Percentiles rank a stretch among this genome's conserved stretches.
These are phyloP conservation scores for Trichophyton mentagrophytes DNA, from an alignment of 2,329 filamentous ascomycete species.

Conservation along the genomic window DNA sequence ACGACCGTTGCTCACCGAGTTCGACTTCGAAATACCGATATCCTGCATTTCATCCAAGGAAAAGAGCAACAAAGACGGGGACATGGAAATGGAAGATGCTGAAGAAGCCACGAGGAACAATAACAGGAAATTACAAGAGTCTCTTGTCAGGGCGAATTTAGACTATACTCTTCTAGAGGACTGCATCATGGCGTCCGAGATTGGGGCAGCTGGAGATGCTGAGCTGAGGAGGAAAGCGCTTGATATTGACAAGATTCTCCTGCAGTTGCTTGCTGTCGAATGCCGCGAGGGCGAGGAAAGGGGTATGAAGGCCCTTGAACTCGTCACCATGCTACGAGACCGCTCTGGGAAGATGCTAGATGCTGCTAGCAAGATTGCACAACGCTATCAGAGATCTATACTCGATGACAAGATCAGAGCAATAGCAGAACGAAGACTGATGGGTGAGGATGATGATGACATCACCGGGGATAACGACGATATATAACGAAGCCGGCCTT, in stretches of 20 bases:
- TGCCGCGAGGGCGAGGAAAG: slow-evolving; percentile 86
- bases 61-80: slow-evolving; percentile 27
- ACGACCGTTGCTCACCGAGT: slow-evolving; percentile 77
- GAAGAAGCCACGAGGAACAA: slow-evolving; percentile 38
- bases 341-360: slow-evolving; percentile 79
- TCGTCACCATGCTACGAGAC: slow-evolving; percentile 77
- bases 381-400: slow-evolving; percentile 66
- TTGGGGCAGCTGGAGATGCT: slow-evolving; percentile 50
- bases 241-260: slow-evolving; percentile 76
- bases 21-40: slow-evolving; percentile 78
- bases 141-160: slow-evolving; percentile 62
- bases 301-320: slow-evolving; percentile 87
- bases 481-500: background rate
- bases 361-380: slow-evolving; percentile 77
- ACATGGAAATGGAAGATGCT: slow-evolving; percentile 24
- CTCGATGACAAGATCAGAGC: slow-evolving; percentile 85
- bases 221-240: slow-evolving; percentile 61
- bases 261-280: slow-evolving; percentile 80
- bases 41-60: slow-evolving; percentile 39
- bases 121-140: slow-evolving; percentile 58
- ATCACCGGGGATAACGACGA: slow-evolving; percentile 20
- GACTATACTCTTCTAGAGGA: slow-evolving; percentile 64
- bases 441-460: slow-evolving; percentile 45
- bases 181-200: slow-evolving; percentile 54
- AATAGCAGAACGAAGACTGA: slow-evolving; percentile 57